Base-by-base conservation (phyloP, 768 basidiomycete genomes). In the Sistotremastrum suecicum region DNA sequence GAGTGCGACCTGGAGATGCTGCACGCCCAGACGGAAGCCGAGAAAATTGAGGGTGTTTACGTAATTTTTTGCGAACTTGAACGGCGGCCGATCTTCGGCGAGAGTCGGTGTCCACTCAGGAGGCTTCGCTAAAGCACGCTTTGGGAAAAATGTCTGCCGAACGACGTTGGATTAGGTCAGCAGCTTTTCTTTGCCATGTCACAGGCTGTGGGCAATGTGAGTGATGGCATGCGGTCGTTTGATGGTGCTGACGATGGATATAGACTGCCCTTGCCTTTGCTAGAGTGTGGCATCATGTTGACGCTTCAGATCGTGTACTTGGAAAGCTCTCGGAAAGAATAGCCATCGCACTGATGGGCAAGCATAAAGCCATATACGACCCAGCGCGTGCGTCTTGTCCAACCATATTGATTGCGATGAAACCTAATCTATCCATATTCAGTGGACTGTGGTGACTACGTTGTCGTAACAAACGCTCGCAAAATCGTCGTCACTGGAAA, bases 401-500 rank as follows among this genome's bases (percentile, higher is more conserved):
- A 10, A 33, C 9, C 30, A 36, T 8, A 11, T 11, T 33, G 31
- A 9, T 28, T 34, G 5, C 41, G 30, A 31, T 36, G 32, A 5
- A 29, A 8, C 7, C 39, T 42, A 12, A 7, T 8, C 5, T 37
- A 44, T 45, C 36, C n/a, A 38, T 44, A 10, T 37, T 9, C 50
- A 95, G 94, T 85, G 52, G 95, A 99, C 64, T 91, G 88, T 46
- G 95, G 95, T 6, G 95, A 99, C 76, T 97, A 97, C 58, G 89
- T 98, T 32, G 76, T 97, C 28, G 91, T 99, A 5, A 94, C 90
- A 32, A 88, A 97, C 59, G 83, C 89, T 3, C 68, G 75, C 46
- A 74, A 80, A 5, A 71, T 98, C 52, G 76, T 78, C 56, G 83
- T 95, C 36, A 87, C 92, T 1, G 95, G 95, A 37, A 76, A 76